Evolutionary conservation across 768 basidiomycete species (phyloP).

Genomic region (Termitomyces sp.): DNA sequence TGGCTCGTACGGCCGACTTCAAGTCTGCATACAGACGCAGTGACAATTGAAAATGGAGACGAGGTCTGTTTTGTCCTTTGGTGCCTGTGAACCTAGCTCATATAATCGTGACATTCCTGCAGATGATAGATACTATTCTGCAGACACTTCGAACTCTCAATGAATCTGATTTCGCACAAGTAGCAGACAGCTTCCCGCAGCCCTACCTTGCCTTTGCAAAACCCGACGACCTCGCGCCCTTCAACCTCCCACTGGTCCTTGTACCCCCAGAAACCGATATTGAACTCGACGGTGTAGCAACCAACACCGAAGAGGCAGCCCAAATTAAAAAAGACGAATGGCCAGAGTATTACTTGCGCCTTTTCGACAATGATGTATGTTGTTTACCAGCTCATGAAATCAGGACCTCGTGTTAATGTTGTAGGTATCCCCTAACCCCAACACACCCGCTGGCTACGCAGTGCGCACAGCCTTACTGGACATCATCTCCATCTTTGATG

Average conservation of each 20-base stretch:
- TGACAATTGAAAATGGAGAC: slow-evolving; percentile 45
- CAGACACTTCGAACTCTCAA: slow-evolving; percentile 59
- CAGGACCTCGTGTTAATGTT: slow-evolving; percentile 7
- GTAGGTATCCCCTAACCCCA: slow-evolving; percentile 77
- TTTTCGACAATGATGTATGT: slow-evolving; percentile 60
- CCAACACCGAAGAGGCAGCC: slow-evolving; percentile 66
- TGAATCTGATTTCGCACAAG: slow-evolving; percentile 52
- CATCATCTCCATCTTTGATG: slow-evolving; percentile 83
- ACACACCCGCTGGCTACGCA: slow-evolving; percentile 72
- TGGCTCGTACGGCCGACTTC: slow-evolving; percentile 62
- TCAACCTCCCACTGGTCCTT: slow-evolving; percentile 71
- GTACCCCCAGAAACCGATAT: slow-evolving; percentile 81
- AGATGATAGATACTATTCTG: slow-evolving; percentile 78
- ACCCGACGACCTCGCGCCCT: slow-evolving; percentile 42
- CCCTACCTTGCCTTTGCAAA: slow-evolving; percentile 54
- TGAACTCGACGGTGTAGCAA: slow-evolving; percentile 67
- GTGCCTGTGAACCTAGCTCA: not conserved
- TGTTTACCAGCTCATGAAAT: not conserved
- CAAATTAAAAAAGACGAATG: slow-evolving; percentile 79
- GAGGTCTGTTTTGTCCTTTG: slow-evolving; percentile 43
- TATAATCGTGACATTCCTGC: slow-evolving; percentile 5
- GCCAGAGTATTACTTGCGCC: slow-evolving; percentile 63
- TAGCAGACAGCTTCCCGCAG: slow-evolving; percentile 52
- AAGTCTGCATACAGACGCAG: slow-evolving; percentile 40
- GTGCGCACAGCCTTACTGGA: slow-evolving; percentile 73